Evolutionary conservation across 352 stramenopile genomes (phyloP).

Genomic region (Pythium grandisporangium): DNA sequence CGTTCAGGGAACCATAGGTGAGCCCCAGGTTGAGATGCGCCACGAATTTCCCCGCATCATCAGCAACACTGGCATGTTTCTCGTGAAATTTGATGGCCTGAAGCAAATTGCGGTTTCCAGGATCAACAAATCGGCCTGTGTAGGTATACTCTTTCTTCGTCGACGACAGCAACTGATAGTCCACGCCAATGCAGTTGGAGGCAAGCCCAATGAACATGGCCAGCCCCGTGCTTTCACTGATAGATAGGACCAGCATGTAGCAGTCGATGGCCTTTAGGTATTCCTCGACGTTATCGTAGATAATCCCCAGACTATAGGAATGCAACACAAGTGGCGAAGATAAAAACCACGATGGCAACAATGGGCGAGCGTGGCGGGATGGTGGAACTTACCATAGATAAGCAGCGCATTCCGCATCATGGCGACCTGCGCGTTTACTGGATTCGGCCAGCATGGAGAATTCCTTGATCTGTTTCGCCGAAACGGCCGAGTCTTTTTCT

Average conservation of each 20-base stretch:
- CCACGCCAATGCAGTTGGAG: conserved; percentile 84
- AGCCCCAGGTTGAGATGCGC: conserved; percentile 81
- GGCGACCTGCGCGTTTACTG: conserved; percentile 71
- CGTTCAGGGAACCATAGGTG: conserved; percentile 52
- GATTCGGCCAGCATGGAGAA: conserved; percentile 76
- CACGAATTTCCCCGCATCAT: conserved; percentile 85
- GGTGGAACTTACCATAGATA: conserved; percentile 69
- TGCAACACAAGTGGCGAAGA: conserved; percentile 6
- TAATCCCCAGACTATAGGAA: conserved; percentile 45
- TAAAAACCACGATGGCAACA: neutral
- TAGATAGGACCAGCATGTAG: conserved; percentile 80
- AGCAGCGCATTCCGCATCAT: conserved; percentile 76
- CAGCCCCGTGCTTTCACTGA: conserved; percentile 78
- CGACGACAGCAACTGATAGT: conserved; percentile 75
- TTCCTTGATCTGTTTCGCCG: conserved; percentile 72
- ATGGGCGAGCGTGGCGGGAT: neutral
- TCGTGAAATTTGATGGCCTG: conserved; percentile 54
- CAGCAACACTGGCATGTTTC: conserved; percentile 67
- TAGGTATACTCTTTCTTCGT: conserved; percentile 52
- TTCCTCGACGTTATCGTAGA: conserved; percentile 83
- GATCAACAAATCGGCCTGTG: conserved; percentile 61
- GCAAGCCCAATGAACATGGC: conserved; percentile 65
- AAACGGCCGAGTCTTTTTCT: conserved; percentile 44
- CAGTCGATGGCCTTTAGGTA: conserved; percentile 77
- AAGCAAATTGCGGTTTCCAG: conserved; percentile 30